These are phyloP conservation scores for Serendipita sp. DNA, from an alignment of 768 basidiomycete species.

Conservation along the genomic window DNA sequence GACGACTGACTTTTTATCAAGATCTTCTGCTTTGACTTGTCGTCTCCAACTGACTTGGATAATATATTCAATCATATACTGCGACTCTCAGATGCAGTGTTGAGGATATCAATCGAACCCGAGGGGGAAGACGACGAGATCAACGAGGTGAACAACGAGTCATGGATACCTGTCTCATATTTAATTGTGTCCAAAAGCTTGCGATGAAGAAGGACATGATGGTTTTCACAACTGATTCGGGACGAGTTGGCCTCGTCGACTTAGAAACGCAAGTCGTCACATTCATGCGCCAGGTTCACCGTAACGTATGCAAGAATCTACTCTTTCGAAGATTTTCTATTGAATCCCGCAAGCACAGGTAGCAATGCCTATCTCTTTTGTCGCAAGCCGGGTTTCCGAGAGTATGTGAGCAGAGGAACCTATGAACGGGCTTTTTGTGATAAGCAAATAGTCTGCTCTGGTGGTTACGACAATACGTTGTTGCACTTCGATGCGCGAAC, in stretches of 20 bases:
- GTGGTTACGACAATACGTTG: constrained; percentile 1
- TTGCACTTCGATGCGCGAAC: background rate
- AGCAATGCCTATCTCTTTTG: background rate
- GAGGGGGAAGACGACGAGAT: constrained; percentile 2
- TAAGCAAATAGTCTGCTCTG: background rate
- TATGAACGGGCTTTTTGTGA: background rate
- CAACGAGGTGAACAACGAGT: background rate
- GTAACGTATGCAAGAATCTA: background rate
- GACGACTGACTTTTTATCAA: background rate
- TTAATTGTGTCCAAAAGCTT: background rate
- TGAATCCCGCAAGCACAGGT: background rate
- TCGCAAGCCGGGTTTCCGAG: background rate
- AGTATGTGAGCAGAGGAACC: background rate
- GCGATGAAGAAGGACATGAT: background rate
- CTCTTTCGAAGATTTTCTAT: background rate
- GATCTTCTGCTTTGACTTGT: background rate
- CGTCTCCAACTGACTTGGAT: background rate
- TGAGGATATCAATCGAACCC: background rate
- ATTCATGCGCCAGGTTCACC: background rate
- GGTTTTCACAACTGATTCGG: constrained; percentile 4
- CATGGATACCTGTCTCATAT: background rate
- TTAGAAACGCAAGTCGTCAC: background rate
- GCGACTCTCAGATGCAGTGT: background rate
- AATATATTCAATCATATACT: background rate
- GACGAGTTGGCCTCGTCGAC: background rate